Evolutionary conservation across 1,284 basidiomycete species (phyloP).

Genomic region (Naganishia liquefaciens): DNA sequence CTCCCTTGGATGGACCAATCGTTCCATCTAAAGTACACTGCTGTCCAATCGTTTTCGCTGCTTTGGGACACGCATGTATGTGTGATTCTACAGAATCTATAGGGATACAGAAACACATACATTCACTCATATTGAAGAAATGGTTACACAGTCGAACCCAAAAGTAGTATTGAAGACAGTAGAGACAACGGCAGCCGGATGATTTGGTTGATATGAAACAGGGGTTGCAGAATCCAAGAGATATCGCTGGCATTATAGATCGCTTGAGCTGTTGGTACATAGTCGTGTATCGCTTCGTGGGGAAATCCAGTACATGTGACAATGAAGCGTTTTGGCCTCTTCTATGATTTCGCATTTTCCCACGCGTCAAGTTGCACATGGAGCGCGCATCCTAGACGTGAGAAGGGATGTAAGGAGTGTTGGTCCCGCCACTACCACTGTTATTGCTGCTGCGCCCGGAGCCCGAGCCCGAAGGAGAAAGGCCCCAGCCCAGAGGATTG

Average conservation of each 20-base stretch:
- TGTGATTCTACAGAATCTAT: background rate
- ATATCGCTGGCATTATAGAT: background rate
- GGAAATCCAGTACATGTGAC: too few species aligned
- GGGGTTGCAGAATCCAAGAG: background rate
- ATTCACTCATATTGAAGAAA: background rate
- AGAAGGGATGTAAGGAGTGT: conserved; percentile 7
- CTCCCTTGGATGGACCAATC: too few species aligned
- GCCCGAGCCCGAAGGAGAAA: conserved; percentile 1
- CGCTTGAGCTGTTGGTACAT: too few species aligned
- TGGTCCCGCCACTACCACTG: conserved; percentile 20
- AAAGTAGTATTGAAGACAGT: background rate
- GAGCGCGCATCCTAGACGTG: conserved; percentile 1
- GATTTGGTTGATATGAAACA: background rate
- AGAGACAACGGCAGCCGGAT: background rate
- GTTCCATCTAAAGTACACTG: too few species aligned
- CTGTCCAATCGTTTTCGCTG: background rate
- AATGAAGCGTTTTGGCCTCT: too few species aligned
- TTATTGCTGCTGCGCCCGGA: conserved; percentile 20
- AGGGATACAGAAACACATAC: background rate
- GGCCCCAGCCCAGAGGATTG: conserved; percentile 16
- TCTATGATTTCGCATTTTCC: too few species aligned
- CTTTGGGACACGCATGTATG: background rate
- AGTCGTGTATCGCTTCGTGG: too few species aligned
- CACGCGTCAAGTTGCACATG: background rate
- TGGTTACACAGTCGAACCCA: background rate